Evolutionary conservation across 306 rosid species (phyloP).

Genomic region (Calophaca sinica): DNA sequence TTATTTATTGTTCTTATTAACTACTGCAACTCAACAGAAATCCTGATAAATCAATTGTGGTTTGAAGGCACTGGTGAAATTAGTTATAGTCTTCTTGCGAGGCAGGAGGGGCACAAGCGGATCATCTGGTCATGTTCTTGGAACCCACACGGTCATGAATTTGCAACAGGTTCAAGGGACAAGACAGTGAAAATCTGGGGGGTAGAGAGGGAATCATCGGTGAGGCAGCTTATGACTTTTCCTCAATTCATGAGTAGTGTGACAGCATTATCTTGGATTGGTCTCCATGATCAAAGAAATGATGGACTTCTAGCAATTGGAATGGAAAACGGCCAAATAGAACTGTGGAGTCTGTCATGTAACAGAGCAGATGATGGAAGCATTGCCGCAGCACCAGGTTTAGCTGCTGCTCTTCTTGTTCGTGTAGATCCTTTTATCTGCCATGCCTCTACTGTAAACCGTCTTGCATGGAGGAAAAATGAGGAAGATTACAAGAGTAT

Average conservation of each 20-base stretch:
- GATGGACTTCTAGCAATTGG: constrained; percentile 81
- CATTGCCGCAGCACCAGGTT: constrained; percentile 40
- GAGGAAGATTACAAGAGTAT: constrained; percentile 55
- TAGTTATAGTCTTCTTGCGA: constrained; percentile 62
- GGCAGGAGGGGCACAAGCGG: constrained; percentile 95
- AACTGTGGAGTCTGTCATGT: constrained; percentile 73
- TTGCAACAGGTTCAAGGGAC: constrained; percentile 95
- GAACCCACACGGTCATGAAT: constrained; percentile 89
- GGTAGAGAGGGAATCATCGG: constrained; percentile 55
- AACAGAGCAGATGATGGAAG: constrained; percentile 56
- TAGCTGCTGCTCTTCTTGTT: constrained; percentile 47
- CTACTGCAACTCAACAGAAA: constrained; percentile 12
- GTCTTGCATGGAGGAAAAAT: constrained; percentile 74
- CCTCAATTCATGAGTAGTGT: constrained; percentile 76
- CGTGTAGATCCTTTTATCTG: constrained; percentile 70
- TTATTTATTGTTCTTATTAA: background rate
- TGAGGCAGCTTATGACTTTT: constrained; percentile 62
- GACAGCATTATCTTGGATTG: constrained; percentile 81
- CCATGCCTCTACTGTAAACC: constrained; percentile 81
- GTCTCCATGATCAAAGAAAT: constrained; percentile 45
- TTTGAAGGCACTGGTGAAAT: constrained; percentile 64
- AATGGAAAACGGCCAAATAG: constrained; percentile 90
- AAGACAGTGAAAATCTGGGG: constrained; percentile 88
- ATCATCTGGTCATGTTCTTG: constrained; percentile 97
- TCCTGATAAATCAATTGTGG: constrained; percentile 37